Conservation (phyloP, 352 stramenopile genomes). For the Phytopythium helicoides region DNA sequence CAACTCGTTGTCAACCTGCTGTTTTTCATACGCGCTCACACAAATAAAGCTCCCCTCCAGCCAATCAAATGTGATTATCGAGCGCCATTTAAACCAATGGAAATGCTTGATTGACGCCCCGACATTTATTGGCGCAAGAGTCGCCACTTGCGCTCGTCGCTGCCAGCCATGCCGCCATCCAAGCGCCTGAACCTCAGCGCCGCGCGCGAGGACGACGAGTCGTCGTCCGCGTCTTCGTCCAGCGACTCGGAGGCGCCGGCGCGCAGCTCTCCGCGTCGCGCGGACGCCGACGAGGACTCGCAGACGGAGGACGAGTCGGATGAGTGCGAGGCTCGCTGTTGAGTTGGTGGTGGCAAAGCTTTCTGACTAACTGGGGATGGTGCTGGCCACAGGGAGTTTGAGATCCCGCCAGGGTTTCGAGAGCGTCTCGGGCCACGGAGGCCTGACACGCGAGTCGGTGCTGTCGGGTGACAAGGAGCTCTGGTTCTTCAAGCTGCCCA, state of each 20-base stretch:
- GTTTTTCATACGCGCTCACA: too few species aligned
- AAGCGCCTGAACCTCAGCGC: conserved; percentile 71
- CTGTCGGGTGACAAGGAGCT: conserved; percentile 75
- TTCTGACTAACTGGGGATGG: conserved; percentile 9
- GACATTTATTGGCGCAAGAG: too few species aligned
- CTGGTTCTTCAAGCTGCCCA: conserved; percentile 87
- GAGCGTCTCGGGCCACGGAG: conserved; percentile 50
- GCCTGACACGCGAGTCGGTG: conserved; percentile 58
- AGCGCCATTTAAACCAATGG: too few species aligned
- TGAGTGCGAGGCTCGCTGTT: conserved; percentile 28
- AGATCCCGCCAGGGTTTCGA: conserved; percentile 77
- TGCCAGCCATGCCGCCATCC: conserved; percentile 39
- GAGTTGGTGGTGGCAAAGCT: not conserved
- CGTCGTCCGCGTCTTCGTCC: conserved; percentile 35
- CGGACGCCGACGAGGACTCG: conserved; percentile 24
- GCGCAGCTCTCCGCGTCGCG: conserved; percentile 9
- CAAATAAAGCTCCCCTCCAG: too few species aligned
- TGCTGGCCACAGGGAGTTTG: conserved; percentile 56
- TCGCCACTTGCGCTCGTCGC: too few species aligned
- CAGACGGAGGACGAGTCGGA: conserved; percentile 54
- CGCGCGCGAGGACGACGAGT: conserved; percentile 27
- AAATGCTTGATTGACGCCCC: too few species aligned
- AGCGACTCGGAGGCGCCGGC: conserved; percentile 27
- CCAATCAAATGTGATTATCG: too few species aligned
- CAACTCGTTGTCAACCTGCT: too few species aligned